Base-by-base conservation (phyloP, 2,329 filamentous ascomycete species). In the Daldinia sp. region DNA sequence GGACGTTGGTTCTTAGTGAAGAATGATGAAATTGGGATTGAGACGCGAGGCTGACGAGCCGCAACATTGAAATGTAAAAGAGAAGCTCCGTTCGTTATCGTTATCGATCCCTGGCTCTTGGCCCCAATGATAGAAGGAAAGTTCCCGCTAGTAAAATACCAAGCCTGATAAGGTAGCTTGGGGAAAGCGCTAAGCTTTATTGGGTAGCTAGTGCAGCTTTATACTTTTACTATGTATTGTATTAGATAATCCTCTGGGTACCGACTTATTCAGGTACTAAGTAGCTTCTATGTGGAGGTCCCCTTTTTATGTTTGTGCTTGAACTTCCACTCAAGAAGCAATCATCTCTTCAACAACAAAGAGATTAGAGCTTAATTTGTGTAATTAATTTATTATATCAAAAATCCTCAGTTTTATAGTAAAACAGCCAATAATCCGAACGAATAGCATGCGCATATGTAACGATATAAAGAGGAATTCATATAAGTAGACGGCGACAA, bases 31-130 rank as follows among this genome's bases (percentile, higher is more conserved):
- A n/a, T 26, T 50, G 46, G 44, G 7, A 50, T 61, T 35, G 41
- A 15, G 30, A 15, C 35, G 12, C 53, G 55, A 64, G 56, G 60
- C 60, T 68, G 39, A 26, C 42, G n/a, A 46, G 46, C 26, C 26
- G 46, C 46, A 51, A 33, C 28, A 39, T 39, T 39, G 51, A 39
- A 26, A 55, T 20, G 33, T 26, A 6, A 55, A 39, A 39, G 9
- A 54, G 30, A 23, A 26, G 51, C 46, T 51, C 46, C 26, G 26
- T 51, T 51, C 15, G 26, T 51, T 51, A 51, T 51, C 15, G 26
- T 51, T 51, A 51, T 51, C 46, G 46, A 51, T 51, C 46, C 46
- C 28, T 51, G 26, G 26, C 46, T 33, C 54, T 57, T 42, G 2
- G 2, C 15, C 4, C 23, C 41, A 44, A 6, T 33, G 10, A 39